Conservation (phyloP, 495 filamentous ascomycete genomes). For the Oleoguttula mirabilis region DNA sequence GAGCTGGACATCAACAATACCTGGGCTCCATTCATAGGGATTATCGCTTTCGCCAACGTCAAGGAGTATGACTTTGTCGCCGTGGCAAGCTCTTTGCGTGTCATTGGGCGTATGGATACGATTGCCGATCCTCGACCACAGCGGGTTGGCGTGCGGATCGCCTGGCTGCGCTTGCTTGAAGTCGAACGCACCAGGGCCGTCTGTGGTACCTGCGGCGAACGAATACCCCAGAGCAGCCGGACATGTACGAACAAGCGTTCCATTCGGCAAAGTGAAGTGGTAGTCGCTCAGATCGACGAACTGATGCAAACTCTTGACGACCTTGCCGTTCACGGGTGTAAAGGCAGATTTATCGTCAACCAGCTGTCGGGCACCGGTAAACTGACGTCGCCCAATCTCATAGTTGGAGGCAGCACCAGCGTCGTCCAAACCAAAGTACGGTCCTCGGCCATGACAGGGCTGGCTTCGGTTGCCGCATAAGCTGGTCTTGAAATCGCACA, state of each 20-base stretch:
- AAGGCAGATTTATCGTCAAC: constrained; percentile 17
- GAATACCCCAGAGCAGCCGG: constrained; percentile 87
- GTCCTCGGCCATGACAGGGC: constrained; percentile 74
- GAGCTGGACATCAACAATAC: constrained; percentile 85
- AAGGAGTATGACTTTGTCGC: constrained; percentile 75
- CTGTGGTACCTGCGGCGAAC: constrained; percentile 89
- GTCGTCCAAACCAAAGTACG: constrained; percentile 51
- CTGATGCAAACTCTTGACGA: constrained; percentile 29
- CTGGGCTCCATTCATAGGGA: constrained; percentile 86
- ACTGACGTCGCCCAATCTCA: constrained; percentile 34
- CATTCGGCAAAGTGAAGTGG: constrained; percentile 63
- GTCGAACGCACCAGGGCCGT: constrained; percentile 87
- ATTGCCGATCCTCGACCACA: constrained; percentile 68
- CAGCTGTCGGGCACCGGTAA: constrained; percentile 23
- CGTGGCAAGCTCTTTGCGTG: constrained; percentile 67
- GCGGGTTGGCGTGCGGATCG: constrained; percentile 61
- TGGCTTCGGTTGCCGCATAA: constrained; percentile 64
- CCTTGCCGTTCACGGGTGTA: constrained; percentile 25
- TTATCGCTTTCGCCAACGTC: constrained; percentile 69
- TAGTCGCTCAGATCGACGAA: constrained; percentile 51
- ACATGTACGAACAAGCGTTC: constrained; percentile 60
- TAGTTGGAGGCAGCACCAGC: constrained; percentile 31
- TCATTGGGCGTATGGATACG: constrained; percentile 59
- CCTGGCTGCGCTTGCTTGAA: constrained; percentile 78
- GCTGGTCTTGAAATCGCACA: constrained; percentile 33